phyloP scores from a whole-genome alignment of 192 early-diverging fungal genomes.

The Linderina pennispora region DNA sequence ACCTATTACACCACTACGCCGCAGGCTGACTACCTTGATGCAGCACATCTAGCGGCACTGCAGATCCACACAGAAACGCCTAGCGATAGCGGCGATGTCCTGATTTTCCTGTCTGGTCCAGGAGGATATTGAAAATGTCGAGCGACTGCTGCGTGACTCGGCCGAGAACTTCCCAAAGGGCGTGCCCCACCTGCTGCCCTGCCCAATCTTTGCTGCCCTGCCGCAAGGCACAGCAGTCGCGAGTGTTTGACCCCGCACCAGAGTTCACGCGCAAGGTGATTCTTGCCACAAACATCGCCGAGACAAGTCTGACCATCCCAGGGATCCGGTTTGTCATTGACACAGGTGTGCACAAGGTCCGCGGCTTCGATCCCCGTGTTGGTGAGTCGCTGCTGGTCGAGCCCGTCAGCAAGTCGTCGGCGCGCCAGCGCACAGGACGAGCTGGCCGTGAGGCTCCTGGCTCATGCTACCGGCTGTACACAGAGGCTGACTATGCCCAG shows the following conservation, averaged over 20 bases:
- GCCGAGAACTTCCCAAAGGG: slow-evolving; percentile 19
- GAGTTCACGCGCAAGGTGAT: slow-evolving; percentile 85
- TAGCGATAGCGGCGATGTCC: slow-evolving; percentile 71
- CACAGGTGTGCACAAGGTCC: slow-evolving; percentile 85
- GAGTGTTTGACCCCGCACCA: slow-evolving; percentile 86
- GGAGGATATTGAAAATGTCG: slow-evolving; percentile 90
- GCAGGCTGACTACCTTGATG: slow-evolving; percentile 90
- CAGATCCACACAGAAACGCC: slow-evolving; percentile 87
- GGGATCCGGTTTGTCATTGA: slow-evolving; percentile 95
- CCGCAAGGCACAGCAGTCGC: slow-evolving; percentile 82
- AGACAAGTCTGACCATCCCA: slow-evolving; percentile 94
- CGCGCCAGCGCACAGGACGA: slow-evolving; percentile 85
- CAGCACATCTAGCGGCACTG: slow-evolving; percentile 75
- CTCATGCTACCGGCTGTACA: slow-evolving; percentile 88
- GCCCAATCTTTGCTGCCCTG: slow-evolving; percentile 90
- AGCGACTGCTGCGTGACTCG: slow-evolving; percentile 63
- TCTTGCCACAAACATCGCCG: slow-evolving; percentile 96
- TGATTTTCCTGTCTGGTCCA: slow-evolving; percentile 88
- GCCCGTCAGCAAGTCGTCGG: slow-evolving; percentile 88
- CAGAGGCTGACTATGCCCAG: slow-evolving; percentile 68
- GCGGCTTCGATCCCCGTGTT: slow-evolving; percentile 81
- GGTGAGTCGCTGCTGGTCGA: slow-evolving; percentile 87
- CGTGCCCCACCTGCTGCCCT: slow-evolving; percentile 59
- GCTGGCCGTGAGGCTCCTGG: slow-evolving; percentile 97
- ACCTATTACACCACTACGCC: slow-evolving; percentile 70